Conservation (phyloP, 2,329 filamentous ascomycete species). For the Alternaria arborescens region DNA sequence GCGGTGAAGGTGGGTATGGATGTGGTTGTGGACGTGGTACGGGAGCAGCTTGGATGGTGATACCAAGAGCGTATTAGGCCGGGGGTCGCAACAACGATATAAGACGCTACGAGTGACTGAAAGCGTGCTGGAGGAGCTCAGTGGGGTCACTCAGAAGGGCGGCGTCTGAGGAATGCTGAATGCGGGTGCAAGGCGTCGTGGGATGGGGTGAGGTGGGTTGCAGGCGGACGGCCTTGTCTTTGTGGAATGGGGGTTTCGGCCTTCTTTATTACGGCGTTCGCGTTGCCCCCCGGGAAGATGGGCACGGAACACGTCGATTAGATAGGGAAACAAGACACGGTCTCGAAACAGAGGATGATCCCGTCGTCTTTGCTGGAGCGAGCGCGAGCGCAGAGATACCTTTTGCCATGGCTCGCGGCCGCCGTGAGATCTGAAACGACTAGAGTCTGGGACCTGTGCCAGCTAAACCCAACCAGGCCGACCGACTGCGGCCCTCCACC, state of each 20-base stretch:
- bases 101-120: neutral
- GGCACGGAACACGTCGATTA: neutral
- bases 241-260: constrained; percentile 20
- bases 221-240: constrained; percentile 12
- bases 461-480: constrained; percentile 18
- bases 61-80: constrained; percentile 14
- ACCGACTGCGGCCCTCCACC: constrained; percentile 1
- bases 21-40: constrained; percentile 20
- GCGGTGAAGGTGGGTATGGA: constrained; percentile 7
- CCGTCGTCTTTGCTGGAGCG: constrained; percentile 11
- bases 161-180: constrained; percentile 1
- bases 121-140: neutral
- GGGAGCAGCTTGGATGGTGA: constrained; percentile 15
- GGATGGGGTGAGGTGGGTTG: constrained; percentile 9
- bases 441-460: neutral
- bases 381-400: constrained; percentile 20
- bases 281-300: constrained; percentile 10
- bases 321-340: constrained; percentile 24
- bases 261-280: constrained; percentile 24
- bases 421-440: constrained; percentile 19
- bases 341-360: constrained; percentile 23
- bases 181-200: constrained; percentile 15
- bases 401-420: constrained; percentile 24
- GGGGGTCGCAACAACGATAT: constrained; percentile 12
- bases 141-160: neutral